Evolutionary conservation across 2,329 filamentous ascomycete species (phyloP).

Genomic region (Aspergillus sp.): DNA sequence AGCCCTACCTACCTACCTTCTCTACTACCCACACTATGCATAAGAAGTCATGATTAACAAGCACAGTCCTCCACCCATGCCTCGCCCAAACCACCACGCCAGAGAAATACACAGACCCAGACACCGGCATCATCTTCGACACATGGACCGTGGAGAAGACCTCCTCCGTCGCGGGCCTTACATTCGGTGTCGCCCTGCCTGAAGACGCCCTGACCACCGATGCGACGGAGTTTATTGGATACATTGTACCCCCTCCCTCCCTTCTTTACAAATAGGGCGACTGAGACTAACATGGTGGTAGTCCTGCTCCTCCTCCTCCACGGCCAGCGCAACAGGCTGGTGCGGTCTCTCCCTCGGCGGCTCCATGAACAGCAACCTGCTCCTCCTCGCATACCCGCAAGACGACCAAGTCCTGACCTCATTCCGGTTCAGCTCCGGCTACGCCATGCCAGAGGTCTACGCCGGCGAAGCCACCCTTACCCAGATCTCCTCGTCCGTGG

Average conservation of each 20-base stretch:
- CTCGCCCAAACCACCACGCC: constrained; percentile 12
- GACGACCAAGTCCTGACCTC: constrained; percentile 56
- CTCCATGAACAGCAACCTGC: constrained; percentile 58
- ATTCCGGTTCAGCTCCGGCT: constrained; percentile 60
- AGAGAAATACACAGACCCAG: constrained; percentile 43
- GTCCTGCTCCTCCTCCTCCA: constrained; percentile 47
- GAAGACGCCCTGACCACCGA: constrained; percentile 48
- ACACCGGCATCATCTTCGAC: constrained; percentile 56
- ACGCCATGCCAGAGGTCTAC: constrained; percentile 59
- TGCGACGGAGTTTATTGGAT: constrained; percentile 59
- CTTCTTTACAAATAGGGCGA: not conserved
- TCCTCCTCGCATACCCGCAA: constrained; percentile 60
- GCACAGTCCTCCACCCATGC: constrained; percentile 10
- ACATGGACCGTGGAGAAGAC: constrained; percentile 47
- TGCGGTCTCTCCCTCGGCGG: constrained; percentile 58
- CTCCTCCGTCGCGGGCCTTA: constrained; percentile 47
- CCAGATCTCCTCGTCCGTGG: constrained; percentile 59
- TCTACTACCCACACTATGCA: no score
- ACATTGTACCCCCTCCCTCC: constrained; percentile 46
- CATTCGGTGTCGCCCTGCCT: constrained; percentile 58
- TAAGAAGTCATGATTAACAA: no score
- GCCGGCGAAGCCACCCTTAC: constrained; percentile 62
- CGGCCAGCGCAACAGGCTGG: constrained; percentile 54
- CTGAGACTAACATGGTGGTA: constrained; percentile 17
- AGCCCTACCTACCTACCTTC: not conserved